These are phyloP conservation scores for Solanum lycopersicoides DNA, from an alignment of 257 asterid species.

Conservation along the genomic window DNA sequence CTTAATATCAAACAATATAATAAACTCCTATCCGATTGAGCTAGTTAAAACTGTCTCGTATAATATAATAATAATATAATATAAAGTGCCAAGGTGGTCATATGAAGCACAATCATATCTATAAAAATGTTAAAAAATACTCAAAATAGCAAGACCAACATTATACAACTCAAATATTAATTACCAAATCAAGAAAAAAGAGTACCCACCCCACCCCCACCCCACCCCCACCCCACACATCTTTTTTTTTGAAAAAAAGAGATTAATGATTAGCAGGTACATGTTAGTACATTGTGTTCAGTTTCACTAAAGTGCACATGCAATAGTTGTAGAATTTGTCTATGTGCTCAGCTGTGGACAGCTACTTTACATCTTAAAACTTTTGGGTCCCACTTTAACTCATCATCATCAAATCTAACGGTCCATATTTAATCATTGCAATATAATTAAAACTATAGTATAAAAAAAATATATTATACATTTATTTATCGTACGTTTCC, in stretches of 20 bases:
- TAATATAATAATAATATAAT: too few species aligned
- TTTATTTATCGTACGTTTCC: background rate
- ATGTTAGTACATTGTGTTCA: background rate
- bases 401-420: conserved; percentile 2
- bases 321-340: background rate
- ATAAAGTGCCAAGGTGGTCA: background rate
- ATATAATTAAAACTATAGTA: background rate
- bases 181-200: background rate
- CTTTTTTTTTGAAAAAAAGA: background rate
- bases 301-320: background rate
- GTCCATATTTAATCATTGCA: background rate
- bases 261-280: background rate
- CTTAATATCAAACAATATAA: too few species aligned
- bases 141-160: background rate
- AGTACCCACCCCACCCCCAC: accelerated
- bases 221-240: too few species aligned
- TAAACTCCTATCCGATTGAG: background rate
- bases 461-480: background rate
- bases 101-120: background rate
- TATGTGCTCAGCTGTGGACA: background rate
- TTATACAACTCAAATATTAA: background rate
- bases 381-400: background rate
- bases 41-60: background rate
- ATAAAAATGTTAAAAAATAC: background rate
- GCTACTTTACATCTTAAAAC: background rate